Percentiles rank a stretch among this genome's conserved stretches.
These are phyloP conservation scores for Graphiopsis chlorocephala DNA, from an alignment of 2,329 filamentous ascomycete genomes.

Conservation along the genomic window DNA sequence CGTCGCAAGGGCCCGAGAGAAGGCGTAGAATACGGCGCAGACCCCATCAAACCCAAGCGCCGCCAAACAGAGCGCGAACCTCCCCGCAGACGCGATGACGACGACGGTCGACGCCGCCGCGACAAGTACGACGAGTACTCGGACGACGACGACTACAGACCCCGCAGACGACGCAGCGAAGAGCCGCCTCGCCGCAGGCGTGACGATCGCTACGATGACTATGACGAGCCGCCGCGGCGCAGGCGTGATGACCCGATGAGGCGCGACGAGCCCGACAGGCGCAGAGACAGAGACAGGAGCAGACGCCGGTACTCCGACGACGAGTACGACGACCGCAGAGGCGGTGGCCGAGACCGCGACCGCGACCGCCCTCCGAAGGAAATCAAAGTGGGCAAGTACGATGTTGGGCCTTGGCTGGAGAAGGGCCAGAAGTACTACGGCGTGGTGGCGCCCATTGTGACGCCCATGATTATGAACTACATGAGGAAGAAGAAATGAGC, in stretches of 20 bases:
- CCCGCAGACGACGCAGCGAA: conserved; percentile 20
- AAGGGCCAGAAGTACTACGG: conserved; percentile 35
- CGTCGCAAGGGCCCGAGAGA: conserved; percentile 23
- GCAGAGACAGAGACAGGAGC: conserved; percentile 15
- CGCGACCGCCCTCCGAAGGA: conserved; percentile 25
- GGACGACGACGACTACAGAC: conserved; percentile 24
- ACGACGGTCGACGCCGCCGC: conserved; percentile 21
- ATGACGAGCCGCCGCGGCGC: conserved; percentile 19
- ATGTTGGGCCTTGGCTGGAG: conserved; percentile 33
- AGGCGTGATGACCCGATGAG: conserved; percentile 16
- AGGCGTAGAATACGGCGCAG: conserved; percentile 20
- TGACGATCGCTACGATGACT: conserved; percentile 18
- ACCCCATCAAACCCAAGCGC: conserved; percentile 17
- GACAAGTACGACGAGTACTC: conserved; percentile 22
- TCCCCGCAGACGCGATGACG: conserved; percentile 18
- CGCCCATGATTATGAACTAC: conserved; percentile 31
- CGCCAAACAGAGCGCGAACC: conserved; percentile 16
- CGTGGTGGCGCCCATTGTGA: conserved; percentile 32
- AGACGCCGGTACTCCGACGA: conserved; percentile 15
- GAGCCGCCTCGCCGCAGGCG: conserved; percentile 20
- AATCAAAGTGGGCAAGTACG: conserved; percentile 34
- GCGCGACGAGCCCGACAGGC: conserved; percentile 11
- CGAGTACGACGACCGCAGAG: conserved; percentile 19
- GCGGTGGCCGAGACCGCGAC: conserved; percentile 15
- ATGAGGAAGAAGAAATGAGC: conserved; percentile 27